Evolutionary conservation across 306 rosid species (phyloP).

Genomic region (Alnus glutinosa): DNA sequence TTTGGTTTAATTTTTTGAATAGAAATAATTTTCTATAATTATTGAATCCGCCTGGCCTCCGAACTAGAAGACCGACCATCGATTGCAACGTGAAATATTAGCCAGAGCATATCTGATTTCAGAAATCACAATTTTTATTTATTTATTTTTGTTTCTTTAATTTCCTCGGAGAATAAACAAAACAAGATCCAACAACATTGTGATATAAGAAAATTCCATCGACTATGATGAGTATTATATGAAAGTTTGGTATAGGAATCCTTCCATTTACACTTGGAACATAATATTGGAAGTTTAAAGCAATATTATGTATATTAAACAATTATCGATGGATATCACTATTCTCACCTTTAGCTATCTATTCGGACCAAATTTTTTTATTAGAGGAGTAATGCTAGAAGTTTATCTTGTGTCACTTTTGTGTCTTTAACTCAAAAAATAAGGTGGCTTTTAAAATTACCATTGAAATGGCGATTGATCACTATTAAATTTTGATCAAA

Average conservation of each 20-base stretch:
- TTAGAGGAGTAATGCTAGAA: background rate
- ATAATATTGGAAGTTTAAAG: background rate
- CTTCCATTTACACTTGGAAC: background rate
- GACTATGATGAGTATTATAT: background rate
- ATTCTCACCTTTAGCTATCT: slow-evolving; percentile 13
- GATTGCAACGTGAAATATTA: no score
- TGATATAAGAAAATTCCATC: background rate
- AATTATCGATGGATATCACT: background rate
- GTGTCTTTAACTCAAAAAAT: no score
- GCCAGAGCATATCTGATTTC: background rate
- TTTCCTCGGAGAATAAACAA: background rate
- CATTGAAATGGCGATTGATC: no score
- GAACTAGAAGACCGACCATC: background rate
- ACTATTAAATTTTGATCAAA: no score
- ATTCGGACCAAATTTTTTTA: slow-evolving; percentile 23
- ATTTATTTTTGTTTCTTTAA: background rate
- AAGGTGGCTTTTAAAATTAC: no score
- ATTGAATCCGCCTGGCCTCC: no score
- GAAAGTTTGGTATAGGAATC: background rate
- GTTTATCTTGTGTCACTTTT: no score
- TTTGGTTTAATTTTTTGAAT: no score
- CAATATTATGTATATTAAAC: background rate
- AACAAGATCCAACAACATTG: background rate
- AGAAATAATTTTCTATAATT: background rate
- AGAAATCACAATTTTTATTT: background rate